These are phyloP conservation scores for Pittosporum tobira DNA, from an alignment of 129 eudicot species.

Conservation along the genomic window DNA sequence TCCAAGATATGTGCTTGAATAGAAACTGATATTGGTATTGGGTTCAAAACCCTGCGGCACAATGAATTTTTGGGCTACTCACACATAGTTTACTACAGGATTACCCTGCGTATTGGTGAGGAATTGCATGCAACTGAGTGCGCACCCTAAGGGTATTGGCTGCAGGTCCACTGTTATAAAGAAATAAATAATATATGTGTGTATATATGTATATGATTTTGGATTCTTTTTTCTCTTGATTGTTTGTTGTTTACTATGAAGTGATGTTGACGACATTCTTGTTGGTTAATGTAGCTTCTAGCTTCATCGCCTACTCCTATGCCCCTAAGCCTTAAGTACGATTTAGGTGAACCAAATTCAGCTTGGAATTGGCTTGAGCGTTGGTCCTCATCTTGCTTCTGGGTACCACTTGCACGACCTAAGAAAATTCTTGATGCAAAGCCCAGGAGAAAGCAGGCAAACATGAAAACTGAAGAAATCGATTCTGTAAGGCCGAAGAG, in stretches of 20 bases:
- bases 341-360: conserved; percentile 60
- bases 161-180: no score
- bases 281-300: conserved; percentile 50
- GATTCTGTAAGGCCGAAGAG: conserved; percentile 47
- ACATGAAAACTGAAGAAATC: conserved; percentile 26
- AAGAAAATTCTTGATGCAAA: conserved; percentile 33
- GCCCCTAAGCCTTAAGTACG: conserved; percentile 63
- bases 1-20: no score
- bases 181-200: no score
- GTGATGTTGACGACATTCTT: conserved; percentile 8
- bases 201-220: no score
- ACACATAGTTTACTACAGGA: no score
- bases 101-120: no score
- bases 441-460: conserved; percentile 39
- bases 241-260: neutral
- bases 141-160: no score
- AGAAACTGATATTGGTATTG: no score
- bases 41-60: no score
- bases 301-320: conserved; percentile 44
- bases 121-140: no score
- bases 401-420: conserved; percentile 54
- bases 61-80: no score
- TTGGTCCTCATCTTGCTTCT: conserved; percentile 60
- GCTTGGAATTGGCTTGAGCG: conserved; percentile 72
- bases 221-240: neutral